Percentiles rank a stretch among this genome's conserved stretches.
phyloP scores from a whole-genome alignment of 306 rosid genomes.

The Argentina anserina region DNA sequence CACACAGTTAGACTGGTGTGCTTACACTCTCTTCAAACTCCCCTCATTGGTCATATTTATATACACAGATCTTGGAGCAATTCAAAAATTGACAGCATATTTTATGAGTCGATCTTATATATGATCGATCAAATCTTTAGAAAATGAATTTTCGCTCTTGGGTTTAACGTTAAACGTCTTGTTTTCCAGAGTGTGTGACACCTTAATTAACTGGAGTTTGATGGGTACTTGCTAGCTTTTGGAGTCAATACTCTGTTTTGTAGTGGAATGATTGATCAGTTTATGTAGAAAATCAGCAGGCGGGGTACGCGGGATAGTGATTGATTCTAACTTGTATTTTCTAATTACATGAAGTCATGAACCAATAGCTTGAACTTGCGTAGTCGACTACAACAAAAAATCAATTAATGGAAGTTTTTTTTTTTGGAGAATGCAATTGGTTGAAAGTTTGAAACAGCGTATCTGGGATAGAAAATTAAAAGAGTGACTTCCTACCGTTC shows the following conservation, averaged over 20 bases:
- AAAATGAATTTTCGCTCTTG: background rate
- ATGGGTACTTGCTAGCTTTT: background rate
- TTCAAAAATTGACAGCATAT: background rate
- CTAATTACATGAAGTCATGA: background rate
- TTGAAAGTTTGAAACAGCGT: too few relatives aligned
- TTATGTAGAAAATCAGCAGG: background rate
- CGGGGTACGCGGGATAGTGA: background rate
- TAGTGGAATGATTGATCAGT: background rate
- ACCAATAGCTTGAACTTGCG: too few relatives aligned
- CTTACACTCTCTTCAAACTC: background rate
- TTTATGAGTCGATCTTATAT: too few relatives aligned
- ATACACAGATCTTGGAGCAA: background rate
- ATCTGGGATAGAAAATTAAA: too few relatives aligned
- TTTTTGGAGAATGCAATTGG: too few relatives aligned
- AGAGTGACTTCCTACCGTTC: too few relatives aligned
- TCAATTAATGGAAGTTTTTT: too few relatives aligned
- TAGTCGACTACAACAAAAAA: too few relatives aligned
- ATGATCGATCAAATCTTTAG: background rate
- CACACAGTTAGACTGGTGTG: background rate
- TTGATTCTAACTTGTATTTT: background rate
- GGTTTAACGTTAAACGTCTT: background rate
- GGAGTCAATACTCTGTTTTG: background rate
- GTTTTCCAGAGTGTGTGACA: background rate
- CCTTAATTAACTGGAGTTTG: background rate
- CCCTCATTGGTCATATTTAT: background rate